Base-by-base conservation (phyloP, 495 filamentous ascomycete species). In the Neurospora intermedia region DNA sequence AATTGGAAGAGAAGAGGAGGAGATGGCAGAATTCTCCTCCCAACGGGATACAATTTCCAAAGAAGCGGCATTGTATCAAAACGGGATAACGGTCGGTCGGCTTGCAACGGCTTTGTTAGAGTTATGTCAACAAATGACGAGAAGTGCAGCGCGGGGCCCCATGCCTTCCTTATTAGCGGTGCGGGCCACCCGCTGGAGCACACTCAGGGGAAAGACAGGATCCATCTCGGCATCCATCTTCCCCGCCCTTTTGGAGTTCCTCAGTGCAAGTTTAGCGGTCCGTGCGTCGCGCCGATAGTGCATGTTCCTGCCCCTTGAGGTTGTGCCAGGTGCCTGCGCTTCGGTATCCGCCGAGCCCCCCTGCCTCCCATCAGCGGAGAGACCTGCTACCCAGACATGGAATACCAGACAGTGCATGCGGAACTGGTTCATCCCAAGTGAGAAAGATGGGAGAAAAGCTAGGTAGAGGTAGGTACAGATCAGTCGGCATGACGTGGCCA, bases 41-140 rank as follows among this genome's bases (percentile, higher is more conserved):
- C 54, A 6, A 62, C 27, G 23, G 54, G 27, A 62, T 23, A 62
- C 54, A 62, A 62, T 31, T 35, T 27, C 54, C 54, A 62, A 62
- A 35, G 15, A 15, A 18, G 27, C 54, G 54, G 27, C 54, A 62
- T 62, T 62, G 54, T 62, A 35, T 62, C 54, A 16, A 62, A 35
- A 35, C 54, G 72, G 72, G 35, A 74, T 75, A 70, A 74, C 69
- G 77, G 71, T 43, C 31, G 43, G 40, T 38, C 78, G 78, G 78
- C 77, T 80, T 80, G 76, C 78, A 69, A 69, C 78, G 78, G 78
- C 78, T 80, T 80, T 80, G 75, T 40, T 48, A 18, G 43, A 38
- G 54, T 16, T n/a, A 23, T 62, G 54, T 62, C 27, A 62, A 31
- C 66, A 15, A 70, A 27, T 39, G 48, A 38, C 4, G 35, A 38